These are phyloP conservation scores for Plantago coronopus DNA, from an alignment of 305 asterid genomes.

Conservation along the genomic window DNA sequence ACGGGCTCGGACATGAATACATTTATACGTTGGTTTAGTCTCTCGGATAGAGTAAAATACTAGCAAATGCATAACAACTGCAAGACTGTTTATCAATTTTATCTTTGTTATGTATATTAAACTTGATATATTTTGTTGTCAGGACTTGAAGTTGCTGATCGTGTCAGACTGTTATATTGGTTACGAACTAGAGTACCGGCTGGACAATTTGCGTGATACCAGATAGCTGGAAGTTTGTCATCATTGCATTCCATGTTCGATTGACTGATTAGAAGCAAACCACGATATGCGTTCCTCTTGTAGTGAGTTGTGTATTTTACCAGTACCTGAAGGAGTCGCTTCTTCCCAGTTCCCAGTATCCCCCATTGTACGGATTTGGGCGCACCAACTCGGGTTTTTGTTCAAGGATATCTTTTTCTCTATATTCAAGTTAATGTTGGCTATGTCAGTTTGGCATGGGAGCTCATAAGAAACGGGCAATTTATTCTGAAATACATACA, in stretches of 20 bases:
- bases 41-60: no score
- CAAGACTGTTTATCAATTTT: not conserved
- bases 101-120: not conserved
- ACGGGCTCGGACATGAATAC: no score
- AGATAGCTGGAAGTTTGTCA: not conserved
- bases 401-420: no score
- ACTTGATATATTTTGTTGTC: constrained; percentile 6
- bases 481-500: no score
- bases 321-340: no score
- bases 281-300: not conserved
- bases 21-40: not conserved
- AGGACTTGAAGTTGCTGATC: constrained; percentile 76
- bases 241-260: not conserved
- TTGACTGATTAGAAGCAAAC: not conserved
- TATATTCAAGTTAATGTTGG: no score
- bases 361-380: no score
- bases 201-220: constrained; percentile 33
- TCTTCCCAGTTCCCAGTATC: no score
- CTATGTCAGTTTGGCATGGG: no score
- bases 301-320: not conserved
- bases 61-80: no score
- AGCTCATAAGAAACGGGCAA: no score
- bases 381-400: no score
- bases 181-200: constrained; percentile 60
- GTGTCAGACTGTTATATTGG: constrained; percentile 84